These are phyloP conservation scores for Boletus sp. DNA, from an alignment of 768 basidiomycete genomes.

Conservation along the genomic window DNA sequence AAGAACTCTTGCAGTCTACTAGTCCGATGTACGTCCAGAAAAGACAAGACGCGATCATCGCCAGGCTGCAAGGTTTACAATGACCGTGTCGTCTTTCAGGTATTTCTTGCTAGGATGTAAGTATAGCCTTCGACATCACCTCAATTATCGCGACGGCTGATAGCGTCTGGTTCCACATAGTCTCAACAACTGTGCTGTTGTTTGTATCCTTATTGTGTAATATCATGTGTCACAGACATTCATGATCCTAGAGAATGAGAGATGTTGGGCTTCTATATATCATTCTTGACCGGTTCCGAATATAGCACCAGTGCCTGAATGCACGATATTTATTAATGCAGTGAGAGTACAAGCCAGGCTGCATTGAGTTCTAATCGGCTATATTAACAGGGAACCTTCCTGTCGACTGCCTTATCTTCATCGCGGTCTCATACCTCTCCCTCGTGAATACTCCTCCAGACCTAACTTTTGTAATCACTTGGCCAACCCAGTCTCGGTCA, in stretches of 20 bases:
- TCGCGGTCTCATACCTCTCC: slow-evolving; percentile 50
- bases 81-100: slow-evolving; percentile 1
- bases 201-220: slow-evolving; percentile 19
- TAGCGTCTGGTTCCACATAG: background rate
- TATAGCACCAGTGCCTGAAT: background rate
- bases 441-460: slow-evolving; percentile 50
- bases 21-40: slow-evolving; percentile 55
- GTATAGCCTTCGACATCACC: background rate
- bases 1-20: slow-evolving; percentile 50
- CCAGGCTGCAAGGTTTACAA: slow-evolving; percentile 46
- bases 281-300: background rate
- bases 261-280: background rate
- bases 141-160: slow-evolving; percentile 5
- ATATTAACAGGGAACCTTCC: slow-evolving; percentile 12
- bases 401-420: slow-evolving; percentile 37
- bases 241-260: background rate
- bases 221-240: background rate
- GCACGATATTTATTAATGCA: background rate
- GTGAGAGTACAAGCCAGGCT: background rate
- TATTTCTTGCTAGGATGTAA: slow-evolving; percentile 3
- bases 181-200: background rate
- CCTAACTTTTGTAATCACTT: slow-evolving; percentile 52
- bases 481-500: slow-evolving; percentile 55
- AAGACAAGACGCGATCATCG: slow-evolving; percentile 45
- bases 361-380: background rate